These are phyloP conservation scores for Lyophyllum atratum DNA, from an alignment of 768 basidiomycete species.

Conservation along the genomic window DNA sequence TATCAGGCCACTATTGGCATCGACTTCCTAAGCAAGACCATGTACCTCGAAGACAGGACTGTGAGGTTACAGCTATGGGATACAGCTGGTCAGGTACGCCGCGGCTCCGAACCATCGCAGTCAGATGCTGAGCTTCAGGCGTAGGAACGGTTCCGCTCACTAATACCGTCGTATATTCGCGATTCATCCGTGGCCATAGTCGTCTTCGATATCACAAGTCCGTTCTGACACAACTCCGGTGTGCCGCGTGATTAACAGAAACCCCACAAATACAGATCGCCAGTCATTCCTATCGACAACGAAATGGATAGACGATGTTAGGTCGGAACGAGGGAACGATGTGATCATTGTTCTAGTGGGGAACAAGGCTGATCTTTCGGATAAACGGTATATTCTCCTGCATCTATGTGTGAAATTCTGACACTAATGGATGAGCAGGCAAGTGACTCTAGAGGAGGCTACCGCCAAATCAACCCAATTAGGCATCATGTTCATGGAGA, in stretches of 20 bases:
- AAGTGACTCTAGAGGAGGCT: conserved; percentile 98
- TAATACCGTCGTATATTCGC: conserved; percentile 98
- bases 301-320: conserved; percentile 99
- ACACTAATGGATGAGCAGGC: conserved; percentile 49
- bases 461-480: conserved; percentile 88
- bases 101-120: neutral
- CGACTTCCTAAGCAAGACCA: conserved; percentile 99
- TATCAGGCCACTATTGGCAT: conserved; percentile 98
- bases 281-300: conserved; percentile 97
- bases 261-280: conserved; percentile 59
- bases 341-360: conserved; percentile 98
- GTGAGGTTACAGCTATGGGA: conserved; percentile 98
- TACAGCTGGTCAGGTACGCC: conserved; percentile 85
- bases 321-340: conserved; percentile 95
- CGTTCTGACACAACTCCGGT: conserved; percentile 29
- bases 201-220: conserved; percentile 98
- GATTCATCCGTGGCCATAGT: conserved; percentile 99
- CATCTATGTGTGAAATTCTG: conserved; percentile 6
- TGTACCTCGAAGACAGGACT: conserved; percentile 98
- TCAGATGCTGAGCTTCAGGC: conserved; percentile 2
- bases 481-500: conserved; percentile 99
- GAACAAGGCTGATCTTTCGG: conserved; percentile 98
- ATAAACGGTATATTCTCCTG: conserved; percentile 77
- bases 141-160: conserved; percentile 94
- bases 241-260: conserved; percentile 1